These are phyloP conservation scores for Calonectria multiphialidica DNA, from an alignment of 2,329 filamentous ascomycete genomes.

Conservation along the genomic window DNA sequence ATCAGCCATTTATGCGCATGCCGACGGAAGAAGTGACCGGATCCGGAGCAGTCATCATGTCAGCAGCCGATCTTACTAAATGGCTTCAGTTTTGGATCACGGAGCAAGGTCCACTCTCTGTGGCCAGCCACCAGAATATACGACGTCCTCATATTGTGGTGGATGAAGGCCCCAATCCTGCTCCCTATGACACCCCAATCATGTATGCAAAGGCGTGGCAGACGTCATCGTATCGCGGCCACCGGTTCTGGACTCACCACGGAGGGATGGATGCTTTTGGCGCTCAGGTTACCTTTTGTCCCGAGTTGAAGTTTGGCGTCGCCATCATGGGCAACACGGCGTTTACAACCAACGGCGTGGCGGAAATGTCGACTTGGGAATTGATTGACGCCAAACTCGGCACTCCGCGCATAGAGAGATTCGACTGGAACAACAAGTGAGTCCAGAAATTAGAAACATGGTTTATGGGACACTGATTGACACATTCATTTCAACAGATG, in stretches of 20 bases:
- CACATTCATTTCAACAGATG: not conserved
- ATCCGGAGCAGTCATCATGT: constrained; percentile 57
- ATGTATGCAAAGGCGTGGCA: constrained; percentile 2
- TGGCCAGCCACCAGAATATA: not conserved
- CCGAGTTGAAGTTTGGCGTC: constrained; percentile 39
- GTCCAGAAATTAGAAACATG: rapidly evolving
- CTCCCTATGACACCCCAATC: not conserved
- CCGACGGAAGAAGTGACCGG: not conserved
- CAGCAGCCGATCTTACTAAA: constrained; percentile 26
- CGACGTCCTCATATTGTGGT: not conserved
- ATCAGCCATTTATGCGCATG: not conserved
- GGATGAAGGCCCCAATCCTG: not conserved
- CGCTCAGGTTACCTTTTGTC: constrained; percentile 24
- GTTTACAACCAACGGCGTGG: not conserved
- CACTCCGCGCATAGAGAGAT: not conserved
- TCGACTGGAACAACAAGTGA: not conserved
- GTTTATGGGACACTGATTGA: not conserved
- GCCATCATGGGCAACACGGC: not conserved
- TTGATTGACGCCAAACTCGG: not conserved
- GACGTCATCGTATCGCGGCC: not conserved
- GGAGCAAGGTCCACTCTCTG: not conserved
- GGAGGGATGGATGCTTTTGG: constrained; percentile 33
- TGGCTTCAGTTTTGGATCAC: not conserved
- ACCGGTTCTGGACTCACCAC: constrained; percentile 46
- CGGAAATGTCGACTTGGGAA: not conserved